Evolutionary conservation across 225 moss, liverwort and hornwort genomes (phyloP).

Genomic region (Sphagnum contortum): DNA sequence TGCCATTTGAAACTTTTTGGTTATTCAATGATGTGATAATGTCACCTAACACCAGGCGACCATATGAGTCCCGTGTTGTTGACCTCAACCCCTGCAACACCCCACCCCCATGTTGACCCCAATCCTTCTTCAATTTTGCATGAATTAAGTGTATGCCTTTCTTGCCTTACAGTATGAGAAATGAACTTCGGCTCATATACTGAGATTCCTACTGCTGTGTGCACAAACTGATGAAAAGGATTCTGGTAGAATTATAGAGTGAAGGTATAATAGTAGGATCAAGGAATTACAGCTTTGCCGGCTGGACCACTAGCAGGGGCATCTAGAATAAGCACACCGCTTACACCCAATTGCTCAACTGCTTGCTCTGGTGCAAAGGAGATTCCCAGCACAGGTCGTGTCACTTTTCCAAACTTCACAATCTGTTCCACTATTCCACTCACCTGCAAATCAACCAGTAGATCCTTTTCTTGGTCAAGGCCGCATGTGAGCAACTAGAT

Average conservation of each 20-base stretch:
- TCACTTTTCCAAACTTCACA: slow-evolving; percentile 92
- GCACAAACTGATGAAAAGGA: too few species aligned
- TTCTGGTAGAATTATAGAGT: too few species aligned
- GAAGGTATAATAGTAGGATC: too few species aligned
- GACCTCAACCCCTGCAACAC: slow-evolving; percentile 46
- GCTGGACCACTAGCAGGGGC: slow-evolving; percentile 88
- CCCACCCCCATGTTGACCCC: too few species aligned
- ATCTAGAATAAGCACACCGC: slow-evolving; percentile 91
- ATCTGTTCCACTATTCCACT: slow-evolving; percentile 96
- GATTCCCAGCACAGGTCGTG: slow-evolving; percentile 87
- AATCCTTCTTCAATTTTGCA: too few species aligned
- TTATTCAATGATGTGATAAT: slow-evolving; percentile 88
- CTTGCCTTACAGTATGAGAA: too few species aligned
- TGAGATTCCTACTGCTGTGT: too few species aligned
- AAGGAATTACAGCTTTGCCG: slow-evolving; percentile 80
- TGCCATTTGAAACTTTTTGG: slow-evolving; percentile 79
- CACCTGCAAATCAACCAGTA: slow-evolving; percentile 25
- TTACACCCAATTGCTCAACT: slow-evolving; percentile 92
- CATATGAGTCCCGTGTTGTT: slow-evolving; percentile 78
- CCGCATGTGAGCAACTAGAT: too few species aligned
- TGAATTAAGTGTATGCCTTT: too few species aligned
- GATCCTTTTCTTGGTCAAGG: too few species aligned
- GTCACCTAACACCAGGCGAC: slow-evolving; percentile 88
- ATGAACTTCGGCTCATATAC: too few species aligned
- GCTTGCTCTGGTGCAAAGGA: slow-evolving; percentile 98